Evolutionary conservation across 768 basidiomycete genomes (phyloP).

Genomic region (Lentinus tigrinus): DNA sequence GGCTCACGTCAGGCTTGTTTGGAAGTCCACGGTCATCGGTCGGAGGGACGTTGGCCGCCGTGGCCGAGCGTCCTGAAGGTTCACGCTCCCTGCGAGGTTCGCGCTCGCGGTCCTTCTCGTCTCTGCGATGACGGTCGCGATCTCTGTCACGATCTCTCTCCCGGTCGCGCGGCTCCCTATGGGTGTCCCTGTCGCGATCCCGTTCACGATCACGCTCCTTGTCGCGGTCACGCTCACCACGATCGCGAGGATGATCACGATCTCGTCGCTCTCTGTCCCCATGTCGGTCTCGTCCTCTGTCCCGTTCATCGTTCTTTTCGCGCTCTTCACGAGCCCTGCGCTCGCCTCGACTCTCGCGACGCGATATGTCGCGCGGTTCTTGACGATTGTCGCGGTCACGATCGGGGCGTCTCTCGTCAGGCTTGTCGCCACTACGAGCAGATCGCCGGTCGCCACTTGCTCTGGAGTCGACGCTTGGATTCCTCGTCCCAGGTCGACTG

Average conservation of each 20-base stretch:
- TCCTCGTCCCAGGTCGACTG: constrained; percentile 66
- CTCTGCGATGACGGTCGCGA: constrained; percentile 33
- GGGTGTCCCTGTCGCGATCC: constrained; percentile 25
- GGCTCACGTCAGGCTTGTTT: constrained; percentile 55
- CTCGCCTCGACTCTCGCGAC: constrained; percentile 26
- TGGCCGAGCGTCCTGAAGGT: constrained; percentile 31
- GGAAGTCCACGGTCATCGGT: constrained; percentile 58
- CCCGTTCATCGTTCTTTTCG: constrained; percentile 24
- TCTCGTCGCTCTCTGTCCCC: constrained; percentile 24
- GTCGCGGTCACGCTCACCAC: constrained; percentile 29
- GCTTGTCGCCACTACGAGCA: constrained; percentile 46
- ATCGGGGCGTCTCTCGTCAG: constrained; percentile 54
- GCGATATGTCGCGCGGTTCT: constrained; percentile 37
- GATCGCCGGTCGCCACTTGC: constrained; percentile 65
- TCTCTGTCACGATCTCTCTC: constrained; percentile 28
- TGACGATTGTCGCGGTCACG: constrained; percentile 37
- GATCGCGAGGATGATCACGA: constrained; percentile 22
- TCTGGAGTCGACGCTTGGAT: constrained; percentile 71
- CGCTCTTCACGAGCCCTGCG: constrained; percentile 23
- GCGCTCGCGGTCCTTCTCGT: constrained; percentile 58
- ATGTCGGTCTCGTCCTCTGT: constrained; percentile 30
- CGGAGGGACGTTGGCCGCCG: constrained; percentile 22
- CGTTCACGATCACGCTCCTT: constrained; percentile 24
- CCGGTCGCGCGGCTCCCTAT: constrained; percentile 30
- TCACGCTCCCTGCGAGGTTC: constrained; percentile 64